Evolutionary conservation across 148 eudicot genomes (phyloP).

Genomic region (Dianthus caryophyllus): DNA sequence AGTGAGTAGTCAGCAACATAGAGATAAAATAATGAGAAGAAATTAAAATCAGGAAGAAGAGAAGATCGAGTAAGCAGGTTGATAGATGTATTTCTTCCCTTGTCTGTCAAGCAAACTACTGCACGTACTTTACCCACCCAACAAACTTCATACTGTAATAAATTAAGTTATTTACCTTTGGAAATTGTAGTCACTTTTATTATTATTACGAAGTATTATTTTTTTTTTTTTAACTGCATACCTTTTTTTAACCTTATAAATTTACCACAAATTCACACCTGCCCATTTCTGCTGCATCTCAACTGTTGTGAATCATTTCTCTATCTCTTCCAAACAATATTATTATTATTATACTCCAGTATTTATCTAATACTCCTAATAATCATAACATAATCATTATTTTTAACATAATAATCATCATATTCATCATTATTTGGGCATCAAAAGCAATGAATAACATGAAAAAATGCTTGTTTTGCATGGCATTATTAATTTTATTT

Average conservation of each 20-base stretch:
- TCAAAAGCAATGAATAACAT: slow-evolving; percentile 29
- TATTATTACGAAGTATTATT: no score
- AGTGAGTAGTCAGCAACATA: slow-evolving; percentile 55
- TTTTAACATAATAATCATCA: slow-evolving; percentile 30
- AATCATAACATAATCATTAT: slow-evolving; percentile 19
- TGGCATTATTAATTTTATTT: slow-evolving; percentile 24
- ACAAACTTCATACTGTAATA: no score
- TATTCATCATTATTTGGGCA: neutral
- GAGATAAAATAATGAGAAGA: slow-evolving; percentile 5
- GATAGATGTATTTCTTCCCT: slow-evolving; percentile 41
- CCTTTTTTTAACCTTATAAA: slow-evolving; percentile 6
- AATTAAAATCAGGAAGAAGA: neutral
- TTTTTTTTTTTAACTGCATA: slow-evolving; percentile 5
- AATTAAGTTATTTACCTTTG: slow-evolving; percentile 30
- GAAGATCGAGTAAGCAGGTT: slow-evolving; percentile 1
- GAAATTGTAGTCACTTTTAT: slow-evolving; percentile 9
- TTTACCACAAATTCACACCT: slow-evolving; percentile 15
- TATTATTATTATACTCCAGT: no score
- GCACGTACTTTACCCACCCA: slow-evolving; percentile 17
- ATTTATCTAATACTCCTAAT: no score
- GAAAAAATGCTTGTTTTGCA: slow-evolving; percentile 28
- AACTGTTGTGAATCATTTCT: slow-evolving; percentile 7
- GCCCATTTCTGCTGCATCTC: neutral
- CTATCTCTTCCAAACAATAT: neutral
- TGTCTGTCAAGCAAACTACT: slow-evolving; percentile 46